Conservation (phyloP, 257 asterid genomes). For the Voacanga thouarsii region DNA sequence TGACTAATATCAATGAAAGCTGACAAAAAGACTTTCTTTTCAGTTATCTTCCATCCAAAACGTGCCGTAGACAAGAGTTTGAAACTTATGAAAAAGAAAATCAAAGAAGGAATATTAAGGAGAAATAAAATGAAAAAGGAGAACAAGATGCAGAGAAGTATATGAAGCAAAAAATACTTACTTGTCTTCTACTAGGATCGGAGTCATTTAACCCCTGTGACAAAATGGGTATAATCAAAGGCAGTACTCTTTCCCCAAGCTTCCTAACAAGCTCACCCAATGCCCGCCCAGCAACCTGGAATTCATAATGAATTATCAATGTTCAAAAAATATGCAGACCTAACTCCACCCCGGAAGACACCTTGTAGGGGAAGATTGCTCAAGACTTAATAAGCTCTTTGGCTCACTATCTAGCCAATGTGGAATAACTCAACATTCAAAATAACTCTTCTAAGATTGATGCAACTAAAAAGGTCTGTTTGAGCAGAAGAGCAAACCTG, state of each 20-base stretch:
- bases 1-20: not conserved
- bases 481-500: conserved; percentile 52
- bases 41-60: conserved; percentile 1
- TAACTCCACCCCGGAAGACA: no score
- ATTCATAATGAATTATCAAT: conserved; percentile 4
- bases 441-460: not conserved
- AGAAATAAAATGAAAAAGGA: conserved; percentile 5
- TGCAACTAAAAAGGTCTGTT: not conserved
- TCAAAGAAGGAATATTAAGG: not conserved
- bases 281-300: conserved; percentile 93
- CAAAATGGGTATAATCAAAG: conserved; percentile 83
- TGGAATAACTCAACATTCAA: no score
- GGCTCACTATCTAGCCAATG: no score
- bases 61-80: not conserved
- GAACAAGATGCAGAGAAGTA: conserved; percentile 7
- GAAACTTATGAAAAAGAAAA: not conserved
- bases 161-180: conserved; percentile 32
- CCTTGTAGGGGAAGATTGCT: no score
- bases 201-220: conserved; percentile 79
- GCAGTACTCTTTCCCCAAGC: conserved; percentile 99
- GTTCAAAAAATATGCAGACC: no score
- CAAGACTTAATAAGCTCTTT: no score
- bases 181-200: conserved; percentile 91
- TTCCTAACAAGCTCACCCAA: conserved; percentile 98
- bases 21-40: not conserved